Evolutionary conservation across 176 grass and related monocot genomes (phyloP).

Genomic region (Cocos nucifera): DNA sequence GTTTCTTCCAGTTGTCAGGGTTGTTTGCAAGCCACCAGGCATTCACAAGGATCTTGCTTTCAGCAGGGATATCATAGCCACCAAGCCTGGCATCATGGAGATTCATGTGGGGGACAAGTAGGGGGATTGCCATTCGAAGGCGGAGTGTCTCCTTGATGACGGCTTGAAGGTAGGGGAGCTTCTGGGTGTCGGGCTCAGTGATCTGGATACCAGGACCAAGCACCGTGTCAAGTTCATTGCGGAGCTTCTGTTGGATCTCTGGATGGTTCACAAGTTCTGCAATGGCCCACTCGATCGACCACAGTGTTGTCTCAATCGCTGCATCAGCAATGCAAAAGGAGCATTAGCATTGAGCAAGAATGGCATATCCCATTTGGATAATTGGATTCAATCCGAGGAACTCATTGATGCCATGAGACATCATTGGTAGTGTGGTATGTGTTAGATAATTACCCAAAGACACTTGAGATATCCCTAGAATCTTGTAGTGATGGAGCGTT

Average conservation of each 20-base stretch:
- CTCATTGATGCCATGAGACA: too few species aligned
- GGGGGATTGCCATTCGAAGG: slow-evolving; percentile 69
- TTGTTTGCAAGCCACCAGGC: slow-evolving; percentile 77
- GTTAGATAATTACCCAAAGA: too few species aligned
- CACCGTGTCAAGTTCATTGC: slow-evolving; percentile 46
- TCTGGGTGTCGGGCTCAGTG: slow-evolving; percentile 60
- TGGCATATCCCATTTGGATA: too few species aligned
- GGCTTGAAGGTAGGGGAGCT: slow-evolving; percentile 62
- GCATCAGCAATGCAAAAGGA: slow-evolving; percentile 1
- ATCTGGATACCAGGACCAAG: slow-evolving; percentile 37
- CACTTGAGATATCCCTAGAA: too few species aligned
- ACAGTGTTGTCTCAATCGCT: slow-evolving; percentile 38
- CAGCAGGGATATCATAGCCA: slow-evolving; percentile 65
- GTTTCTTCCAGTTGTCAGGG: slow-evolving; percentile 43
- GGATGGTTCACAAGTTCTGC: slow-evolving; percentile 28
- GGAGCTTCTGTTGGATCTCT: slow-evolving; percentile 58
- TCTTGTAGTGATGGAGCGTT: too few species aligned
- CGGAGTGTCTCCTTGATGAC: slow-evolving; percentile 83
- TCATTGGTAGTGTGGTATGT: too few species aligned
- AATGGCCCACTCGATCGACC: slow-evolving; percentile 35
- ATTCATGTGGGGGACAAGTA: slow-evolving; percentile 83
- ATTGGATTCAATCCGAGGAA: too few species aligned
- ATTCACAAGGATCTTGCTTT: slow-evolving; percentile 79
- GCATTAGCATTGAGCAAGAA: background rate
- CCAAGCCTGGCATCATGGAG: slow-evolving; percentile 65